Evolutionary conservation across 2,329 filamentous ascomycete species (phyloP), one percentile per base, ranked within the genome.

Genomic region (Cadophora sp.): DNA sequence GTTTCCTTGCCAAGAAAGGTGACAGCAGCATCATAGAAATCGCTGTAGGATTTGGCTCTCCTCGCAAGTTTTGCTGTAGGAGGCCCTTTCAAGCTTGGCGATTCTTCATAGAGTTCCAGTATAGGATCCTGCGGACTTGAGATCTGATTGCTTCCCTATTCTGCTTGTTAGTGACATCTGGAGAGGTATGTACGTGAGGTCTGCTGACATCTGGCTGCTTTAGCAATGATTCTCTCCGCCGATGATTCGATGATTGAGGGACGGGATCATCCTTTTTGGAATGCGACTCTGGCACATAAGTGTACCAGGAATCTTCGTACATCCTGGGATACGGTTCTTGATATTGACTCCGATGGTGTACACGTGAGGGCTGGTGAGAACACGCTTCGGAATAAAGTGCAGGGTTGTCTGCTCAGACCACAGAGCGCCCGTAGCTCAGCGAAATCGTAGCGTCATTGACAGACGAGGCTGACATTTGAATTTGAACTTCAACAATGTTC

Each of bases 271-370:
- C 80, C 68, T 81, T 81, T 73, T 83, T 85, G 70, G 84, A 80
- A 66, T 84, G 81, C 63, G 86, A 80, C 64, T 90, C 87, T 30
- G 91, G 86, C 71, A 92, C 87, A 76, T 93, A 90, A 77, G 86
- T 92, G 81, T 94, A 93, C 91, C 92, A 95, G 36, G 91, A 89
- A 79, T 95, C 92, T 79, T 95, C 92, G 78, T 92, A 92, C 91
- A 93, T 94, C 72, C 72, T 81, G 59, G 33, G 18, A 51, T n/a
- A 27, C 55, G 33, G 18, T 62, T 39, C 36, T 7, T 62, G 48
- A 22, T 39, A 24, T 39, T 47, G 48, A 45, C 41, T 51, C 24
- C 5, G 4, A 48, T 22, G 16, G 4, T 30, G 43, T n/a, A 60
- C 58, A 60, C 24, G 22, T 20, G 43, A 60, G 58, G 58, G 22